Base-by-base conservation (phyloP, 1,284 basidiomycete genomes). In the Cutaneotrichosporon dermatis region DNA sequence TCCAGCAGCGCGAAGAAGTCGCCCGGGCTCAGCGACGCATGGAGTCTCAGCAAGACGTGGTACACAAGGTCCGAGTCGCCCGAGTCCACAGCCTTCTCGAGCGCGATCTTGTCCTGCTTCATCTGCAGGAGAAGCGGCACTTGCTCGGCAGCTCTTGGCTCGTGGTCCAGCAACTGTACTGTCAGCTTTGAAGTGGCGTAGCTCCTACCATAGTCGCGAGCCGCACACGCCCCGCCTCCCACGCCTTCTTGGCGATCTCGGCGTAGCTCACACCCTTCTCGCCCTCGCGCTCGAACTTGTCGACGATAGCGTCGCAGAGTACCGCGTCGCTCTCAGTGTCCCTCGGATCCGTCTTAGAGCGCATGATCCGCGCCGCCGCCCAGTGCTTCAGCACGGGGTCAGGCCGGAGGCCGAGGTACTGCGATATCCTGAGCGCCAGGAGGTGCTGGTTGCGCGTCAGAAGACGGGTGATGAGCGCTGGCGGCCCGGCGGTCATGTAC, bases 31-130 rank as follows among this genome's bases (percentile, higher is more conserved):
- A 96, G 83, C 11, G 88, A 84, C 54, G 88, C 85, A 70, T 92
- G 87, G 13, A 97, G 80, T 65, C 93, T 86, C 3, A 96, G 82
- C 7, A 97, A 81, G 49, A 96, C 92, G 71, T 92, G 87, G 73
- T 94, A 94, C 1, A 96, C 92, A 1, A 99, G 83, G 76, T 99
- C 94, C 0, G 93, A 92, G 73, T 99, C 94, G 0, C 94, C 93
- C 63, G 92, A 94, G 65, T 93, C 90, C 12, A 96, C 88, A 0
- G 95, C 92, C 74, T 96, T 97, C 60, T 85, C 80, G 37, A 99
- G 80, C 4, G 95, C 96, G 3, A 93, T 77, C 61, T 85, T 85
- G 72, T 97, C 92, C 75, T 98, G 90, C 68, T 93, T 92, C 96
- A 99, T 99, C 58, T 84, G 85, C 34, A 98, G 80, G 55, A 99